Evolutionary conservation across 1,284 basidiomycete species (phyloP), one percentile per base, ranked within the genome.

Genomic region (Cerrena zonata): DNA sequence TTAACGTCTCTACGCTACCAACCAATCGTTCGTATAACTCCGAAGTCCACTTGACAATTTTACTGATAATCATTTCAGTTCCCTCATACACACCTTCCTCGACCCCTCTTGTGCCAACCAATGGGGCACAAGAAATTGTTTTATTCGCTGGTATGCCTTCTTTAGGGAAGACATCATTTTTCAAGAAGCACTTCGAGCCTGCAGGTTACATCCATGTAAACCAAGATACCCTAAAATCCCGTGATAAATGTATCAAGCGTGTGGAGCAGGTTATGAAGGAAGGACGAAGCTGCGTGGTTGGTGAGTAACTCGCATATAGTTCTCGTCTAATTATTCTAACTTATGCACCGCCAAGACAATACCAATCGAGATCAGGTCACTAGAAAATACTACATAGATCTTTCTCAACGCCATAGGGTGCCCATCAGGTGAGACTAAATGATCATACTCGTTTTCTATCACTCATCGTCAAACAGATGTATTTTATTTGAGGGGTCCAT

Each of bases 101-200:
- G 39, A 72, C 77, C 0, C 77, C 85, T 1, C 70, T 91, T 26
- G 54, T 86, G 15, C 82, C 82, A 2, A 45, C 57, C 0, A 68
- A 21, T 51, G 66, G 57, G 1, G 57, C 57, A 7, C 56, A 34
- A 2, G 78, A 89, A 62, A 71, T 96, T 2, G 82, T 97, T 2
- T 55, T 98, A 5, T 93, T 98, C 57, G 87, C 93, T 4, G 95
- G 94, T 12, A 84, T 82, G 49, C 94, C 95, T 0, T 86, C 85
- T 45, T 70, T 91, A 1, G 94, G 94, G 40, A 98, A 98, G 69
- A 86, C 91, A 0, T 79, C 83, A 0, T 89, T 94, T 65, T 97
- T 78, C 67, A 70, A 72, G 11, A 74, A 67, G 36, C 71, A 91
- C 61, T 94, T 97, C 63, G 66, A 71, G n/a, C 73, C 80, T 0